Base-by-base conservation (phyloP, 164 flowering plant species). In the Dillenia turbinata region DNA sequence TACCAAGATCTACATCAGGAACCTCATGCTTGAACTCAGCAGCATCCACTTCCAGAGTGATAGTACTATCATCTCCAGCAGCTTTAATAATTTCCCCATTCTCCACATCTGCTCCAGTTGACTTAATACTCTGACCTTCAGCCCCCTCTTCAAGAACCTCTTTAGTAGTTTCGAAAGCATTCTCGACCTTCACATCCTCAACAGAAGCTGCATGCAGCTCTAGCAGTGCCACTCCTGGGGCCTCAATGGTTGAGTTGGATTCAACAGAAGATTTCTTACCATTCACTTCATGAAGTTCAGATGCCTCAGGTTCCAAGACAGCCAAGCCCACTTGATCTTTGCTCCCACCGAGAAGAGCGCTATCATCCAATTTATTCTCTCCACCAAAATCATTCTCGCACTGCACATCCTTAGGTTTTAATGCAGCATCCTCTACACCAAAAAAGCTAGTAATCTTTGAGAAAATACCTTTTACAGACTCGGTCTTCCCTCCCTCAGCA, bases 201-300 rank as follows among this genome's bases (percentile, higher is more conserved):
- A 60, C 80, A 54, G 60, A 77, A 62, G 16, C 69, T 33, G 60
- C 58, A 33, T 70, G 67, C 12, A 63, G 49, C 47, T 24, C 64
- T 14, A 49, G 26, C 13, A 57, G 19, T 33, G 59, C 63, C 3
- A 52, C 70, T 52, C 74, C 70, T 10, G 63, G 53, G 17, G 63
- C 47, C 19, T 76, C 61, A 19, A 68, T 33, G 8, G 56, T 60
- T 24, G 71, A 53, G 10, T 63, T 52, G 19, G 63, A 56, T 40
- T 73, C 76, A 44, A 46, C 72, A 62, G 68, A 64, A 1, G 71
- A 47, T 56, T 75, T 82, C 11, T 71, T 81, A 26, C 54, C 69
- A 47, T n/a, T 57, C 9, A 9, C 59, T 17, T 61, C 67, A 56
- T 58, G 52, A 44, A 59, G 10, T 43, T 59, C 60, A 49, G 51